phyloP scores from a whole-genome alignment of 192 early-diverging fungal species.

The Bifiguratus adelaidae region DNA sequence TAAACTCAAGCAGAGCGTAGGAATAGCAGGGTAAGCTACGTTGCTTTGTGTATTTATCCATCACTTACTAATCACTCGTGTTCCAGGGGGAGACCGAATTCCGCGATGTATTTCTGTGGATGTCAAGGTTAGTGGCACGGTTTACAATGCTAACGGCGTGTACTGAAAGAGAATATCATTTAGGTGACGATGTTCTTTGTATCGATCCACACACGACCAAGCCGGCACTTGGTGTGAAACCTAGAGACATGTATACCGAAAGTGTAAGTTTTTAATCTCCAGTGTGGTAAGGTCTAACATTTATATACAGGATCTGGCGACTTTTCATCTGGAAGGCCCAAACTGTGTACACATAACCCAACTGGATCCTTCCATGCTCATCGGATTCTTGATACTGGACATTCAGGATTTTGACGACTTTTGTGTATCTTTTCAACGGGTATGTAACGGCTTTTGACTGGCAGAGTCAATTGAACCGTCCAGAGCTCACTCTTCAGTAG shows the following conservation, averaged over 20 bases:
- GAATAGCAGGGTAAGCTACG: slow-evolving; percentile 67
- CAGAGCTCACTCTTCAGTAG: slow-evolving; percentile 2
- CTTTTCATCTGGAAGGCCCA: slow-evolving; percentile 66
- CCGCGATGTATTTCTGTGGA: slow-evolving; percentile 81
- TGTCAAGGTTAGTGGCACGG: slow-evolving; percentile 46
- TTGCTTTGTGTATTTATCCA: not conserved
- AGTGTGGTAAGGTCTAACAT: not conserved
- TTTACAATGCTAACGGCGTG: not conserved
- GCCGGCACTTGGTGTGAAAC: slow-evolving; percentile 32
- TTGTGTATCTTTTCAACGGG: slow-evolving; percentile 6
- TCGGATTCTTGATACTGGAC: slow-evolving; percentile 68
- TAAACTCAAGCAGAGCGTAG: slow-evolving; percentile 57
- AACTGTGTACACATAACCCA: slow-evolving; percentile 52
- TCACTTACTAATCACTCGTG: not conserved
- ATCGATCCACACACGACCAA: slow-evolving; percentile 80
- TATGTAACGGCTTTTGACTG: not conserved
- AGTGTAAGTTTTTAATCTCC: slow-evolving; percentile 21
- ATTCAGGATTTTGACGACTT: slow-evolving; percentile 41
- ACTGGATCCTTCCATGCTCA: slow-evolving; percentile 81
- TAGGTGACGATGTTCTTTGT: slow-evolving; percentile 66
- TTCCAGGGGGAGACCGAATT: slow-evolving; percentile 71
- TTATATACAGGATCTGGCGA: slow-evolving; percentile 42
- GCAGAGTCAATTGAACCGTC: not conserved
- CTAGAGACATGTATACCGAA: slow-evolving; percentile 14
- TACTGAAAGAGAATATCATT: not conserved